These are phyloP conservation scores for Jacaranda mimosifolia DNA, from an alignment of 257 asterid species.

Conservation along the genomic window DNA sequence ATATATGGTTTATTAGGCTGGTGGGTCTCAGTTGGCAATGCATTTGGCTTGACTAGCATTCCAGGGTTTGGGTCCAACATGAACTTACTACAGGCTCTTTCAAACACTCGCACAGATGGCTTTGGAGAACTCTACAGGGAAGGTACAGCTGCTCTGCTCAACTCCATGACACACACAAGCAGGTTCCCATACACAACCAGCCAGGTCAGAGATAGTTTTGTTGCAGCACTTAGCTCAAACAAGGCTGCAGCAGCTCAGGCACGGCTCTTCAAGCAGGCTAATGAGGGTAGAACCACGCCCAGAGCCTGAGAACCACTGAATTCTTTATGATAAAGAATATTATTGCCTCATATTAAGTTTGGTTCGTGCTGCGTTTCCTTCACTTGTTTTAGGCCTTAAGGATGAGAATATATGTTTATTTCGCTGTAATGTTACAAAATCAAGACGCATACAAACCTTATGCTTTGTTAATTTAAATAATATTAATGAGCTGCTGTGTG, in stretches of 20 bases:
- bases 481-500: conserved; percentile 30
- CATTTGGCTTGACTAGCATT: conserved; percentile 47
- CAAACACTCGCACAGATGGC: conserved; percentile 71
- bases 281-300: conserved; percentile 67
- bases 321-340: conserved; percentile 29
- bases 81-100: conserved; percentile 75
- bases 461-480: conserved; percentile 30
- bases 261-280: conserved; percentile 77
- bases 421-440: conserved; percentile 38
- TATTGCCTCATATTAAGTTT: conserved; percentile 34
- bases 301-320: conserved; percentile 41
- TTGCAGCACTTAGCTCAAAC: conserved; percentile 70
- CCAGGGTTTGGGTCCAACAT: conserved; percentile 61
- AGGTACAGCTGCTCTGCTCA: conserved; percentile 92
- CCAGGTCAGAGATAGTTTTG: conserved; percentile 77
- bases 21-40: conserved; percentile 55
- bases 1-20: conserved; percentile 64
- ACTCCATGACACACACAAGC: conserved; percentile 69
- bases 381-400: conserved; percentile 31
- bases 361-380: conserved; percentile 33
- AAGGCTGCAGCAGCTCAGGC: conserved; percentile 86
- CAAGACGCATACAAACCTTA: conserved; percentile 34
- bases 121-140: conserved; percentile 86
- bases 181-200: conserved; percentile 72
- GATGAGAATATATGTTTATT: conserved; percentile 38